Evolutionary conservation across 2,329 filamentous ascomycete species (phyloP).

Genomic region (Beauveria sp.): DNA sequence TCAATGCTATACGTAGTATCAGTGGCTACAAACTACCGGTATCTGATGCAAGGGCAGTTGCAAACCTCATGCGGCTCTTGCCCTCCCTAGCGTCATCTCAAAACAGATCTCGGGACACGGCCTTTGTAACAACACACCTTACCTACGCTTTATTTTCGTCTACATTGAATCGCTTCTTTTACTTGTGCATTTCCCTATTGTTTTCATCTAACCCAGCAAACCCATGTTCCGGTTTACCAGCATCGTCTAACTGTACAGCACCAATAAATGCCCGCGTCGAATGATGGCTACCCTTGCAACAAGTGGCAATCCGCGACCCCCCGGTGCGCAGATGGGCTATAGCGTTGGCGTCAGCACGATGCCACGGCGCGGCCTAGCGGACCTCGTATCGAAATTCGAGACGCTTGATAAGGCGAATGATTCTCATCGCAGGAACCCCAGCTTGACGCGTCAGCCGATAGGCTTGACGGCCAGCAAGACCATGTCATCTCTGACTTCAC

Average conservation of each 20-base stretch:
- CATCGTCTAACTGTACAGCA: not conserved
- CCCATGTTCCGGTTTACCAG: not conserved
- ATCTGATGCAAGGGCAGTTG: not conserved
- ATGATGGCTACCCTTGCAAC: not conserved
- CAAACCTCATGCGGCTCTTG: not conserved
- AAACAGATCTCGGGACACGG: not conserved
- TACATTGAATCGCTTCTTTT: not conserved
- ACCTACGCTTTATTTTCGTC: not conserved
- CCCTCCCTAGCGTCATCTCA: slow-evolving; percentile 1
- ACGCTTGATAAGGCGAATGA: slow-evolving; percentile 18
- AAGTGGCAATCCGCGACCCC: not conserved
- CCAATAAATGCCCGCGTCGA: not conserved
- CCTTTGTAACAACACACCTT: not conserved
- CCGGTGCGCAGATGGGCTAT: not conserved
- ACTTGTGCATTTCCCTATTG: not conserved
- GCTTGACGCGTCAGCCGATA: slow-evolving; percentile 11
- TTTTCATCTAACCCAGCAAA: not conserved
- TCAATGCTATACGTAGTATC: not conserved
- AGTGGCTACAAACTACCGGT: not conserved
- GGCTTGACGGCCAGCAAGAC: slow-evolving; percentile 1
- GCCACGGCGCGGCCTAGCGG: slow-evolving; percentile 19
- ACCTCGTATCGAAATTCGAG: slow-evolving; percentile 30
- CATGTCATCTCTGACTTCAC: not conserved
- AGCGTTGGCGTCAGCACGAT: not conserved
- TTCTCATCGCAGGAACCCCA: not conserved